phyloP scores from a whole-genome alignment of 768 basidiomycete species.

The Wakefieldia striispora region DNA sequence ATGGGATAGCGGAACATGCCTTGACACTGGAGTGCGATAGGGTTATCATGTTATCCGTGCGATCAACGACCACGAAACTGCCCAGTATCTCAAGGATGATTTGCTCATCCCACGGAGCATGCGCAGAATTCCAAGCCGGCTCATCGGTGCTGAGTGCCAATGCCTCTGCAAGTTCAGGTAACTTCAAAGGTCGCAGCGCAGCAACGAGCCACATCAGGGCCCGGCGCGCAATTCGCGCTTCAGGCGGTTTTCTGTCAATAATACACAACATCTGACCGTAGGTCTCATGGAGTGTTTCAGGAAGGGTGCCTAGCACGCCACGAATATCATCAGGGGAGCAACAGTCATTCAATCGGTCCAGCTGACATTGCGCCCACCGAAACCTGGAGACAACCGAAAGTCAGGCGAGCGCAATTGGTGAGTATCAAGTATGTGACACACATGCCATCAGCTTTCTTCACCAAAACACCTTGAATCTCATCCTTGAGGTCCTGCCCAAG shows the following conservation, averaged over 20 bases:
- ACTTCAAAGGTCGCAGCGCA: neutral
- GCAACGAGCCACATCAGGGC: neutral
- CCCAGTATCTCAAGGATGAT: no score
- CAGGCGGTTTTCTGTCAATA: neutral
- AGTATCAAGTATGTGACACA: neutral
- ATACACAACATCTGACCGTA: neutral
- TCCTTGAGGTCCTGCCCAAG: neutral
- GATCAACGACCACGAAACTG: no score
- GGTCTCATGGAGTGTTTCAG: no score
- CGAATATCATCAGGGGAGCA: neutral
- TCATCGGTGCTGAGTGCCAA: neutral
- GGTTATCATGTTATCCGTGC: no score
- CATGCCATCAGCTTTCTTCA: constrained; percentile 7
- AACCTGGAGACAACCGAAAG: neutral
- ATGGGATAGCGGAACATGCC: no score
- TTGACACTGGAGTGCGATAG: no score
- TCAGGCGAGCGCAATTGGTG: no score
- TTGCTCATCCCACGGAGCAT: no score
- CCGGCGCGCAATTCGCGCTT: neutral
- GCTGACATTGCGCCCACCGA: constrained; percentile 5
- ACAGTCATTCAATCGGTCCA: constrained; percentile 1
- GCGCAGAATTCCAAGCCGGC: no score
- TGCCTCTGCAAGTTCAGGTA: neutral
- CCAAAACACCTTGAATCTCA: neutral
- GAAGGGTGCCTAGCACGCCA: neutral